phyloP scores from a whole-genome alignment of 306 rosid genomes.

The Citrullus colocynthis region DNA sequence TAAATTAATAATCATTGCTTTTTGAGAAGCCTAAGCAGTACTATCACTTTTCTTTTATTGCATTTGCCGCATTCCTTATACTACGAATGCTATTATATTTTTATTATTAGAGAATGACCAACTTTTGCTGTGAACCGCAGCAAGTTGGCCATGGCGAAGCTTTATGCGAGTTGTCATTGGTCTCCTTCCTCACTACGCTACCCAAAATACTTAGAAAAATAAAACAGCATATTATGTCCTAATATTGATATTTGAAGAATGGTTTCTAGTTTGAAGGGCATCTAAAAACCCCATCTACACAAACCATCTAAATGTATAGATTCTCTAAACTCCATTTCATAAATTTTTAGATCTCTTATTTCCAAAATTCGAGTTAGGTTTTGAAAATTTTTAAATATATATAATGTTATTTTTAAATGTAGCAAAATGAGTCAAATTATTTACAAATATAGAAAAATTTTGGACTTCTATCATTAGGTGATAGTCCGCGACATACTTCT shows the following conservation, averaged over 20 bases:
- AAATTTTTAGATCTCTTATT: too few relatives aligned
- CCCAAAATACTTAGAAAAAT: background rate
- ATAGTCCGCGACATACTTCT: too few relatives aligned
- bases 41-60: background rate
- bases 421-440: too few relatives aligned
- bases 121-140: constrained; percentile 6
- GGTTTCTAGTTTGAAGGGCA: background rate
- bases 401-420: too few relatives aligned
- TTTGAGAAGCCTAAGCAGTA: background rate
- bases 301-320: background rate
- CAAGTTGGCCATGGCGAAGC: background rate
- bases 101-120: background rate
- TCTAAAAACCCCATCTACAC: background rate
- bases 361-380: too few relatives aligned
- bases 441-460: too few relatives aligned
- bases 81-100: background rate
- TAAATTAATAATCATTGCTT: background rate
- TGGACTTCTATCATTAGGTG: too few relatives aligned
- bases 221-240: background rate
- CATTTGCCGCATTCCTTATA: background rate
- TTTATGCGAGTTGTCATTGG: background rate
- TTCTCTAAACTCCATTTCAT: too few relatives aligned
- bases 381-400: too few relatives aligned
- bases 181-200: background rate
- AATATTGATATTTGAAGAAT: background rate